Percentiles rank a stretch among this genome's conserved stretches.
Conservation (phyloP, 1,284 basidiomycete genomes). For the Kalmanozyma brasiliensis region DNA sequence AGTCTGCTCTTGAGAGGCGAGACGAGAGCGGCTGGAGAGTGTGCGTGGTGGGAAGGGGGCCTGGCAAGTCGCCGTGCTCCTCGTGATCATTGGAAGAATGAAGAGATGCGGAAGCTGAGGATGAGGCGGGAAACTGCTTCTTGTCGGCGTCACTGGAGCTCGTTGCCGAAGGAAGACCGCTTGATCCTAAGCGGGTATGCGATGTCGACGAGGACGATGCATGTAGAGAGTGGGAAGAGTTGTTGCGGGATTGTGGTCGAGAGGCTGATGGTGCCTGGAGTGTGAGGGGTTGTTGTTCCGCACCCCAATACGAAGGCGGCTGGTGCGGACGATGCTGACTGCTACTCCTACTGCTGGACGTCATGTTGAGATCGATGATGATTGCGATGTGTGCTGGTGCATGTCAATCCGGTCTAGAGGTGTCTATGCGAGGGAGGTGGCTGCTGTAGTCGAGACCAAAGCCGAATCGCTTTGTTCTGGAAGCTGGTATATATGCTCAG, state of each 20-base stretch:
- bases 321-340: slow-evolving; percentile 38
- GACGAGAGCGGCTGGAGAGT: slow-evolving; percentile 34
- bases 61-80: slow-evolving; percentile 36
- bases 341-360: slow-evolving; percentile 21
- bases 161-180: slow-evolving; percentile 11
- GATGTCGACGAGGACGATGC: slow-evolving; percentile 24
- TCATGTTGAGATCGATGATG: slow-evolving; percentile 15
- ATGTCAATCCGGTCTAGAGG: slow-evolving; percentile 13
- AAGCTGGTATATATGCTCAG: slow-evolving; percentile 1
- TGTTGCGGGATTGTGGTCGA: slow-evolving; percentile 11
- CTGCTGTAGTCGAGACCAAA: too few species aligned
- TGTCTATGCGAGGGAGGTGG: background rate
- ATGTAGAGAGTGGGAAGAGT: slow-evolving; percentile 19
- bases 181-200: slow-evolving; percentile 17
- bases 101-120: slow-evolving; percentile 12
- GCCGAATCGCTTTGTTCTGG: background rate
- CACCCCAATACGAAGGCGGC: slow-evolving; percentile 34
- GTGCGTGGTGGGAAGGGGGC: slow-evolving; percentile 33
- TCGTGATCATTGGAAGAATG: slow-evolving; percentile 24
- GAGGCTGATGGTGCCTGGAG: slow-evolving; percentile 19
- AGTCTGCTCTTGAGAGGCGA: slow-evolving; percentile 25
- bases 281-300: slow-evolving; percentile 25
- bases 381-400: slow-evolving; percentile 5
- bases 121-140: slow-evolving; percentile 1
- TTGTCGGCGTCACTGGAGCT: slow-evolving; percentile 2